Conservation (phyloP, 768 basidiomycete genomes). For the Trametes meyenii region DNA sequence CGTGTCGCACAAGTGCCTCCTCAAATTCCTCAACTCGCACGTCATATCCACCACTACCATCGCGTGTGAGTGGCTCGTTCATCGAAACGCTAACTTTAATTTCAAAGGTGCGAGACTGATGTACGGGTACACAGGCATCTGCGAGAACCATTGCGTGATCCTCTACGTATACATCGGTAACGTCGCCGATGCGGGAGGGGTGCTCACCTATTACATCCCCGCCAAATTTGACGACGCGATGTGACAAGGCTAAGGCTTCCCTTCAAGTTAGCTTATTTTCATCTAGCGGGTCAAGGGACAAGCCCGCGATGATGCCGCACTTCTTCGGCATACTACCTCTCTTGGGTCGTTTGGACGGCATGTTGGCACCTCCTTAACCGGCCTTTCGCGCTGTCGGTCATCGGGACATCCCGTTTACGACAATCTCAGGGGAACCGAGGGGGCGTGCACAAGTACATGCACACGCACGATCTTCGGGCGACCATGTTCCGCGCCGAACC, state of each 20-base stretch:
- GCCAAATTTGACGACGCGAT: constrained; percentile 63
- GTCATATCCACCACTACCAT: constrained; percentile 83
- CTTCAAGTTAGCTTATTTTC: too few species aligned
- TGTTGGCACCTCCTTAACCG: too few species aligned
- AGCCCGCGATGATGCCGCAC: too few species aligned
- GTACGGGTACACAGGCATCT: constrained; percentile 57
- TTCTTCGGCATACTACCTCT: too few species aligned
- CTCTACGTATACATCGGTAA: constrained; percentile 90
- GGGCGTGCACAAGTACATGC: too few species aligned
- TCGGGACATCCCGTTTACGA: too few species aligned
- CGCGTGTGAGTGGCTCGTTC: constrained; percentile 58
- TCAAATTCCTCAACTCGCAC: constrained; percentile 81
- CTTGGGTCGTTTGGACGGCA: too few species aligned
- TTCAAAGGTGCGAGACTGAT: background rate
- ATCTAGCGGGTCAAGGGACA: too few species aligned
- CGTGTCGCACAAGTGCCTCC: constrained; percentile 72
- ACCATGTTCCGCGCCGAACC: too few species aligned
- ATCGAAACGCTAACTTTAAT: background rate
- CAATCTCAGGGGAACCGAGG: too few species aligned
- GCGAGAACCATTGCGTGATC: constrained; percentile 81
- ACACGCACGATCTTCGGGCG: too few species aligned
- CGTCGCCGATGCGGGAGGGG: constrained; percentile 75
- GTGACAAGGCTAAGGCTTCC: background rate
- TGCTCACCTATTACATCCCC: constrained; percentile 88
- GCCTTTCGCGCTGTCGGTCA: too few species aligned